phyloP scores from a whole-genome alignment of 73 alveolate genomes.

The Urostyla sp. region DNA sequence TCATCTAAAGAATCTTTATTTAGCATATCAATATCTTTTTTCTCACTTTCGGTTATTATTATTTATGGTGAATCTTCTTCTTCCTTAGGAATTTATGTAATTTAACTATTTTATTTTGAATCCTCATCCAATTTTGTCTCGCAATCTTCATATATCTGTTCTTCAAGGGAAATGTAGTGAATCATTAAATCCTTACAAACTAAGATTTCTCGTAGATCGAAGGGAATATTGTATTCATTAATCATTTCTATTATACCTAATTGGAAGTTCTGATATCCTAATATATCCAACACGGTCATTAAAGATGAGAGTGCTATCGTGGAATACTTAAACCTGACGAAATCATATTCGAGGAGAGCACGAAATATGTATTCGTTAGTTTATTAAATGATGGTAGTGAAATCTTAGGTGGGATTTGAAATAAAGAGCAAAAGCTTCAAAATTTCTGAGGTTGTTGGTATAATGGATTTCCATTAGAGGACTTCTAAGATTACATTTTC shows the following conservation, averaged over 20 bases:
- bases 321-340: conserved; percentile 8
- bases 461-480: background rate
- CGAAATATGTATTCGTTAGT: background rate
- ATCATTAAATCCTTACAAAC: background rate
- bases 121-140: too few relatives aligned
- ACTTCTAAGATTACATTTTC: conserved; percentile 3
- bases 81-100: too few relatives aligned
- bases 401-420: background rate
- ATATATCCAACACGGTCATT: background rate
- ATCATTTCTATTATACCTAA: background rate
- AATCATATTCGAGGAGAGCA: background rate
- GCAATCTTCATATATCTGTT: too few relatives aligned
- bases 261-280: background rate
- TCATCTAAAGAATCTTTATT: too few relatives aligned
- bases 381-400: background rate
- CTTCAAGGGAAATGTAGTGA: too few relatives aligned
- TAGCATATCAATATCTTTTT: too few relatives aligned
- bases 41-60: too few relatives aligned
- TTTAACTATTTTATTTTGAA: too few relatives aligned
- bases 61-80: too few relatives aligned
- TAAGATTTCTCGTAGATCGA: background rate
- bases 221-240: background rate
- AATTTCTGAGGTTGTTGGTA: conserved; percentile 5
- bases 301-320: background rate
- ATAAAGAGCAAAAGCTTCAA: background rate